Evolutionary conservation across 2,329 filamentous ascomycete genomes (phyloP), one percentile per base, ranked within the genome.

Genomic region (Ophiostoma montium): DNA sequence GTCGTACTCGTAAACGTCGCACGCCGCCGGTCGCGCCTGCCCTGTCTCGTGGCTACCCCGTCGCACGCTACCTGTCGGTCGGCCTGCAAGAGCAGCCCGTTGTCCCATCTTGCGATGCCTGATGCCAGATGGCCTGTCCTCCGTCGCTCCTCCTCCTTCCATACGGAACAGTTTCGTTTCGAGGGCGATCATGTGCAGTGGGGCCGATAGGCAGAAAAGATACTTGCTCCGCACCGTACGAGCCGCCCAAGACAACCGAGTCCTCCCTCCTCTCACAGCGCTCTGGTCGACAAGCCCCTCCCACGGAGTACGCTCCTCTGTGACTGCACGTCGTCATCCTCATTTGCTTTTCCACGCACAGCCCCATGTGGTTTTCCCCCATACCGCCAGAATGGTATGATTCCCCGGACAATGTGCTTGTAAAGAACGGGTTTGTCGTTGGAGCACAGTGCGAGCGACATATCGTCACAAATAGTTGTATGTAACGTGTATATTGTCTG

Each of bases 341-440:
- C 32, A 46, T 46, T 46, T 46, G 19, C 45, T 39, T 39, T 19
- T 30, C 23, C 30, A n/a, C n/a, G n/a, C n/a, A n/a, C n/a, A n/a
- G n/a, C n/a, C n/a, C n/a, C n/a, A n/a, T n/a, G n/a, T n/a, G n/a
- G n/a, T n/a, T n/a, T 30, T 36, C 19, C 32, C 31, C 23, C 45
- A 19, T 31, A 21, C 13, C n/a, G 7, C 36, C 23, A 27, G 23
- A 27, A 8, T 27, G 23, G 23, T 27, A 27, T 27, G 23, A 27
- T 27, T 8, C 23, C 23, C 23, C 23, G 5, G 23, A 27, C n/a
- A 27, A 27, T 27, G 23, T 27, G 23, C 23, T 8, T 27, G 23
- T 27, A 27, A 27, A 8, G 23, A 27, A n/a, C n/a, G n/a, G n/a
- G n/a, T n/a, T n/a, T n/a, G n/a, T n/a, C n/a, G n/a, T n/a, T n/a